A percentile compares a stretch with the other conserved stretches of the same genome.
phyloP scores from a whole-genome alignment of 805 yeast genomes.

The Scheffersomyces ergatensis region DNA sequence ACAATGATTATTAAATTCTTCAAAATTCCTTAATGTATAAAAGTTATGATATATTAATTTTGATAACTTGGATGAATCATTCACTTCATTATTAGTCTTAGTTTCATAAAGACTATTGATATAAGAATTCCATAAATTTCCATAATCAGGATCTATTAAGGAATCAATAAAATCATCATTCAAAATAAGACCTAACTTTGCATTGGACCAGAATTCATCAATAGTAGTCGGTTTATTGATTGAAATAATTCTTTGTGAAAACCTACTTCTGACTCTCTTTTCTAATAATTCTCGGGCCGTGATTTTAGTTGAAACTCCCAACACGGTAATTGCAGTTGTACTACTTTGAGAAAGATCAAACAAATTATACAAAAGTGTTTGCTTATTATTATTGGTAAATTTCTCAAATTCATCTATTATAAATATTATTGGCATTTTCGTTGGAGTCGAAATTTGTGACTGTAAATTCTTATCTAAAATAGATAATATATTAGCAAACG shows the following conservation, averaged over 20 bases:
- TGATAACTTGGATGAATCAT: slow-evolving; percentile 9
- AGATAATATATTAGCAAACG: slow-evolving; percentile 56
- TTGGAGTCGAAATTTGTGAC: slow-evolving; percentile 2
- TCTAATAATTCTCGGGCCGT: slow-evolving; percentile 81
- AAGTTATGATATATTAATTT: slow-evolving; percentile 35
- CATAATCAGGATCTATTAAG: slow-evolving; percentile 18
- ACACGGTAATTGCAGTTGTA: slow-evolving; percentile 69
- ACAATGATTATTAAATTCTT: slow-evolving; percentile 43
- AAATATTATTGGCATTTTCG: slow-evolving; percentile 62
- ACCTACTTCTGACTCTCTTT: slow-evolving; percentile 86
- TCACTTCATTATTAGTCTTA: not conserved
- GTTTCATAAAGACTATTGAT: slow-evolving; percentile 26
- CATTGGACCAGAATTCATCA: slow-evolving; percentile 50
- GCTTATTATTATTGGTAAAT: slow-evolving; percentile 70
- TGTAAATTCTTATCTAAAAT: slow-evolving; percentile 42
- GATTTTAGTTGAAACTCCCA: slow-evolving; percentile 75
- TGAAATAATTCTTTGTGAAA: slow-evolving; percentile 72
- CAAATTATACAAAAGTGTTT: slow-evolving; percentile 80
- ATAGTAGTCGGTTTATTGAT: slow-evolving; percentile 47
- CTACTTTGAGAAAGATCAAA: slow-evolving; percentile 80
- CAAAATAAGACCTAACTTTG: slow-evolving; percentile 36
- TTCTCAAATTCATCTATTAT: slow-evolving; percentile 83
- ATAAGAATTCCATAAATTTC: slow-evolving; percentile 43
- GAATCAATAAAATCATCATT: slow-evolving; percentile 11
- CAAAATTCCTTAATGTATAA: slow-evolving; percentile 58